Percentiles rank a stretch among this genome's conserved stretches.
phyloP scores from a whole-genome alignment of 306 rosid genomes.

The Clitoria ternatea region DNA sequence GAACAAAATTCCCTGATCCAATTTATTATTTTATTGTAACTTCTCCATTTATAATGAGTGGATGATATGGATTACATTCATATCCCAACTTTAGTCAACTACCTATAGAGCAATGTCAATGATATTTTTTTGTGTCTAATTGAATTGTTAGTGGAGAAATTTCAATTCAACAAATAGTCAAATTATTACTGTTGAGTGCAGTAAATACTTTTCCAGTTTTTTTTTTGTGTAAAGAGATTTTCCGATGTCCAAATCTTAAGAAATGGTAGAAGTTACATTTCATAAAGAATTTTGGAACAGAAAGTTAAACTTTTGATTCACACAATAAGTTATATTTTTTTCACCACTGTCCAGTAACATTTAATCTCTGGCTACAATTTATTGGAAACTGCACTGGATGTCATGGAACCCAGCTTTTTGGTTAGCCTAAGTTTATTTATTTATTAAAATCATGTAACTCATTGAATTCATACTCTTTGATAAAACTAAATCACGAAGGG shows the following conservation, averaged over 20 bases:
- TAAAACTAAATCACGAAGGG: no score
- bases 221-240: background rate
- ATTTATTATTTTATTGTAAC: background rate
- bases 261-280: background rate
- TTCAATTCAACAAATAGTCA: background rate
- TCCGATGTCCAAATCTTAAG: background rate
- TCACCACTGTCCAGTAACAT: background rate
- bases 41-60: background rate
- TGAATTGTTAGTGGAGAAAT: background rate
- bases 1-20: background rate
- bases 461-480: background rate
- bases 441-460: background rate
- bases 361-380: background rate
- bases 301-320: background rate
- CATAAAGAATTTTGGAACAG: background rate
- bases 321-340: background rate
- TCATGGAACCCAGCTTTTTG: background rate
- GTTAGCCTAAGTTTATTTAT: background rate
- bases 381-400: background rate
- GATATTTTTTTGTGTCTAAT: conserved; percentile 1
- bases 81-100: background rate
- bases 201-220: background rate
- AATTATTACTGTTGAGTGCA: background rate
- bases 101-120: background rate
- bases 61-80: background rate